A percentile compares a stretch with the other conserved stretches of the same genome.
Evolutionary conservation across 108 stramenopile species (phyloP).

Genomic region (Fistulifera pelliculosa): DNA sequence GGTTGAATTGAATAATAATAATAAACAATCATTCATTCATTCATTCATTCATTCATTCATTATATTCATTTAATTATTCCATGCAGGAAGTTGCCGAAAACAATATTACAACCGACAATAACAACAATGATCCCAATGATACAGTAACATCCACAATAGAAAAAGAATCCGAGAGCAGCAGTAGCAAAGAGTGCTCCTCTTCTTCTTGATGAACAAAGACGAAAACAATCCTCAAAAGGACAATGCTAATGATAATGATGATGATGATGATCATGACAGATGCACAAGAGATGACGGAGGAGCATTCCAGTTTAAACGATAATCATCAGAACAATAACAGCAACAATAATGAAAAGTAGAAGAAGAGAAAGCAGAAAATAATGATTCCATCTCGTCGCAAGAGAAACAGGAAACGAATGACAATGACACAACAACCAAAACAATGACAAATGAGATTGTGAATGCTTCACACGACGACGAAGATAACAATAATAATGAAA

Average conservation of each 20-base stretch:
- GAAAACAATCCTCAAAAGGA: too few species aligned
- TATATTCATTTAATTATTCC: neutral
- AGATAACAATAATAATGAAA: constrained; percentile 4
- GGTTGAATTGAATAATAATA: too few species aligned
- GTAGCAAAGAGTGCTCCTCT: neutral
- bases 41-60: neutral
- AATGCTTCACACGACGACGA: neutral
- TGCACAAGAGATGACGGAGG: constrained; percentile 7
- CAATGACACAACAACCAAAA: constrained; percentile 1
- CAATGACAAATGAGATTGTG: neutral
- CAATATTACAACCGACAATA: neutral
- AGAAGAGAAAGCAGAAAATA: neutral
- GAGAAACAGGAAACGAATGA: constrained; percentile 1
- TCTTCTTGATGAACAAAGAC: constrained; percentile 1
- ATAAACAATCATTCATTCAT: neutral
- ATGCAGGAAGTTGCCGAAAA: constrained; percentile 3
- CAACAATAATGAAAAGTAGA: too few species aligned
- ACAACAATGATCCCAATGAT: neutral
- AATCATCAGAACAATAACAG: too few species aligned
- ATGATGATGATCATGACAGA: constrained; percentile 20
- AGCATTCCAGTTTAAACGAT: neutral
- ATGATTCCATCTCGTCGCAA: neutral
- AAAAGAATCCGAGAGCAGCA: constrained; percentile 1
- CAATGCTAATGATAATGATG: constrained; percentile 1
- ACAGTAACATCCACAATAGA: neutral